Evolutionary conservation across 129 eudicot species (phyloP).

Genomic region (Escallonia rubra): DNA sequence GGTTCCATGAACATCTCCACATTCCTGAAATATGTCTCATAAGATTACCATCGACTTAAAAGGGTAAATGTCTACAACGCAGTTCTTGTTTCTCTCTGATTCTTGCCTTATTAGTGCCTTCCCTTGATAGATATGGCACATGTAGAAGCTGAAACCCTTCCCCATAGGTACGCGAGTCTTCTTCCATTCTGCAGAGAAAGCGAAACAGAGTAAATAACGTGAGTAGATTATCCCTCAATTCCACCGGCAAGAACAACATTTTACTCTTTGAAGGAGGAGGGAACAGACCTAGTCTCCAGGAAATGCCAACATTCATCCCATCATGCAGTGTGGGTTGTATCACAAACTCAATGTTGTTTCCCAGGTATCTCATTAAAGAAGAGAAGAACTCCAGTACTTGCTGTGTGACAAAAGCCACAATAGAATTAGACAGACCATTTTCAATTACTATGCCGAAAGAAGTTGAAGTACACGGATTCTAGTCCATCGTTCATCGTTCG

Average conservation of each 20-base stretch:
- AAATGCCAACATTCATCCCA: slow-evolving; percentile 70
- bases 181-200: slow-evolving; percentile 46
- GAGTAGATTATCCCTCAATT: neutral
- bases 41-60: neutral
- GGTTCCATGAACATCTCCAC: slow-evolving; percentile 84
- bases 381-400: slow-evolving; percentile 67
- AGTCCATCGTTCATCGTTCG: no score
- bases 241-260: neutral
- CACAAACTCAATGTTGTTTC: slow-evolving; percentile 53
- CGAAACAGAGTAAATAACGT: neutral
- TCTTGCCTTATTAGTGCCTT: slow-evolving; percentile 59
- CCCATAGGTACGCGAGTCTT: slow-evolving; percentile 58
- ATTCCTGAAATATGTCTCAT: slow-evolving; percentile 36
- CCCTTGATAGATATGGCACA: slow-evolving; percentile 69
- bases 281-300: slow-evolving; percentile 62
- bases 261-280: neutral
- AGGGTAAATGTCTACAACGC: no score
- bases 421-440: neutral
- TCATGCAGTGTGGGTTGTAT: slow-evolving; percentile 59
- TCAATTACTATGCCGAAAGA: no score
- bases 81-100: neutral
- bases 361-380: slow-evolving; percentile 37
- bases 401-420: slow-evolving; percentile 19
- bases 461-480: no score
- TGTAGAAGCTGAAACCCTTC: slow-evolving; percentile 58